Evolutionary conservation across 2,329 filamentous ascomycete genomes (phyloP), one percentile per base, ranked within the genome.

Genomic region (Dothiorella sarmentorum): DNA sequence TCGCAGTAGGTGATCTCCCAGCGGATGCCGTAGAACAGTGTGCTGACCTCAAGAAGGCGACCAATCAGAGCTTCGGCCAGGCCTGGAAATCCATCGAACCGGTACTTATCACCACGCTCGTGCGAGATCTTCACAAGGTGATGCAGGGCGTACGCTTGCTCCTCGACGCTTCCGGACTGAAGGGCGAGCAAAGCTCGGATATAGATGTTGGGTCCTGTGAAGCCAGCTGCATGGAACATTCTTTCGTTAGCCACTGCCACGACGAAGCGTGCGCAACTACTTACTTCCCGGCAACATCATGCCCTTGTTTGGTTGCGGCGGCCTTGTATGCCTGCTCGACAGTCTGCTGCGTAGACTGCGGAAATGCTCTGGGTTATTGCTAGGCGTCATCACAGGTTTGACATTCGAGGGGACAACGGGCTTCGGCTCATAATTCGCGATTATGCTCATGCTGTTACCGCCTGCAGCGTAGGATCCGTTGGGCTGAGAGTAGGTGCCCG

Each of bases 111-210:
- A 44, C 93, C 93, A 42, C 92, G 85, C 72, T 97, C 92, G 68
- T 88, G 94, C 0, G 92, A 97, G 26, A 97, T 97, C 71, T 96
- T 96, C 61, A 97, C 91, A 3, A 97, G 77, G 67, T 97, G 93
- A 66, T 96, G 91, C 10, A 97, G 78, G 0, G 91, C 93, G 74
- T 95, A 97, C n/a, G 90, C 86, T 67, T 97, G 89, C 70, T 99
- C 93, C 11, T 86, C 82, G 3, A 83, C 82, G 24, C 96, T 84
- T 2, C 85, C 85, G 13, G 91, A 96, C 62, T 89, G 88, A 24
- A 99, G 77, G 4, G 92, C 87, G 65, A 92, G 86, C 35, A 96
- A 82, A 62, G 91, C 95, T 42, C 92, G 87, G 49, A 93, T 87
- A 69, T 97, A 97, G 63, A 97, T 96, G 68, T 95, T 94, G 2